Evolutionary conservation across 352 stramenopile genomes (phyloP), one percentile per base, ranked within the genome.

Genomic region (Peronospora belbahrii): DNA sequence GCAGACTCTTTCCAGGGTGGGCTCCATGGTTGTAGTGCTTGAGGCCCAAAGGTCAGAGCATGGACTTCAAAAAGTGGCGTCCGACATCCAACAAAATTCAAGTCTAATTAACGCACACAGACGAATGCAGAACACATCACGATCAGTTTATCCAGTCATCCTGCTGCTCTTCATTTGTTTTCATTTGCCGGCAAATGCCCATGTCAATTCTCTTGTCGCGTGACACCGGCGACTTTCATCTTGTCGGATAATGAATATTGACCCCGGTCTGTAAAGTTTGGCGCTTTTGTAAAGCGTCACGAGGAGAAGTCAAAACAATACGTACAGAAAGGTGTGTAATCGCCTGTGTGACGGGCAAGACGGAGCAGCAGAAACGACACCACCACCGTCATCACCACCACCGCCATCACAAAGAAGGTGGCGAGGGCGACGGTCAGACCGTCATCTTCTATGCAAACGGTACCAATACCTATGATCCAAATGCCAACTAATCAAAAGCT

Each of bases 1-100:
- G 84, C 61, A 72, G 74, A 17, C 75, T 99, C 13, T 99, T 97
- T 67, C 71, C 70, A 33, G 97, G 97, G 2, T 99, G 97, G 96
- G 79, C 82, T 17, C 91, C 96, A 7, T 99, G 96, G 95, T 52
- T 97, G 8, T 98, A 62, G 8, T 20, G 46, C 7, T 42, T 17
- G 14, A 38, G 13, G 33, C 4, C 0, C 0, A 14, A 38, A 38
- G 24, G 13, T 1, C 13, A 11, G 11, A n/a, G 14, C 9, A 15
- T 15, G 27, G 13, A 33, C 9, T 15, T 7, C 23, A 14, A 8
- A n/a, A 15, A 8, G 13, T 15, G 27, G 14, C 13, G 10, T 33
- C 11, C 14, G 10, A 7, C 2, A 1, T 9, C 2, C 11, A 9
- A 28, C 27, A 11, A 33, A n/a, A 33, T 33, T 27, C 23, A n/a